A percentile compares a stretch with the other conserved stretches of the same genome.
Evolutionary conservation across 768 basidiomycete species (phyloP).

Genomic region (Auricularia heimuer): DNA sequence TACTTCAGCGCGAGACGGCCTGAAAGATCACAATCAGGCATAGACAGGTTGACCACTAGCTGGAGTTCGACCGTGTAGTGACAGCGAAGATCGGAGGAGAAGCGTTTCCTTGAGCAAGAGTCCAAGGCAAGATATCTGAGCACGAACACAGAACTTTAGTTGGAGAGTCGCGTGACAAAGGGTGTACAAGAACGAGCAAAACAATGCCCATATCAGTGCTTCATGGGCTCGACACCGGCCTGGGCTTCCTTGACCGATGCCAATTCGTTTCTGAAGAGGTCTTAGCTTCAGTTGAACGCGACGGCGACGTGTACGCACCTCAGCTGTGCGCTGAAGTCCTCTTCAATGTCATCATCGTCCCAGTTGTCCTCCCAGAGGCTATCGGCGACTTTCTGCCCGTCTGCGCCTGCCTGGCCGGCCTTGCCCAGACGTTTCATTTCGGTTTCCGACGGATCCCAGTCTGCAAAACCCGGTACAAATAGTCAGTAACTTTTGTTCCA

Average conservation of each 20-base stretch:
- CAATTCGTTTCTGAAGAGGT: constrained; percentile 43
- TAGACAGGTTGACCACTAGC: too few species aligned
- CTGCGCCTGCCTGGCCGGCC: constrained; percentile 61
- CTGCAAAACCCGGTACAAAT: constrained; percentile 28
- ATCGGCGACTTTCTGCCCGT: constrained; percentile 56
- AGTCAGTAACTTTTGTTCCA: not conserved
- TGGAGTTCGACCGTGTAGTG: too few species aligned
- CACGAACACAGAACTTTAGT: not conserved
- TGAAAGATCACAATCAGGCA: too few species aligned
- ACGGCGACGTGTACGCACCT: constrained; percentile 40
- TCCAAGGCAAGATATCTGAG: too few species aligned
- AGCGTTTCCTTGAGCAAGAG: too few species aligned
- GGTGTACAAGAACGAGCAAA: not conserved
- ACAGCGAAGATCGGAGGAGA: too few species aligned
- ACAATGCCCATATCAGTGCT: not conserved
- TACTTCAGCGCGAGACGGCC: too few species aligned
- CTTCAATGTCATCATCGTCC: constrained; percentile 99
- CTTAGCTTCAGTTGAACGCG: too few species aligned
- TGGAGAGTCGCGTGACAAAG: not conserved
- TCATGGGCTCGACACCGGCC: not conserved
- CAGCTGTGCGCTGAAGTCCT: constrained; percentile 91
- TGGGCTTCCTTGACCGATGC: constrained; percentile 30
- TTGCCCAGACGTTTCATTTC: constrained; percentile 71
- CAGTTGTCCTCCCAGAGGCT: constrained; percentile 99
- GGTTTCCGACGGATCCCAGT: constrained; percentile 82